Evolutionary conservation across 2,329 filamentous ascomycete species (phyloP).

Genomic region (Gremmenia infestans): DNA sequence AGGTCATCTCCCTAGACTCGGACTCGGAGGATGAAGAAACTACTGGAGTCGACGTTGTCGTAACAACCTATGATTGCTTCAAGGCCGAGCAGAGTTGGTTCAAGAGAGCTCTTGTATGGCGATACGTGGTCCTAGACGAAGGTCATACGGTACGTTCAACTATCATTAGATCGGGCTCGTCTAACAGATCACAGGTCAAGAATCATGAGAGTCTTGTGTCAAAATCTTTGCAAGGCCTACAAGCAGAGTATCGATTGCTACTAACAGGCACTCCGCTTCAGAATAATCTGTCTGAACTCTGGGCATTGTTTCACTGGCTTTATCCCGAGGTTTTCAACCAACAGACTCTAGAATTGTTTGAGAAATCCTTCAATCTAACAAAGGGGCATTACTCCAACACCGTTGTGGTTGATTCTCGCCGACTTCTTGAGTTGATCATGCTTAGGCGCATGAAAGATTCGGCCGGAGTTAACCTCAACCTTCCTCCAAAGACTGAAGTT

Average conservation of each 20-base stretch:
- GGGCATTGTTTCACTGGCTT: constrained; percentile 53
- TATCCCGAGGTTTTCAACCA: constrained; percentile 52
- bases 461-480: constrained; percentile 46
- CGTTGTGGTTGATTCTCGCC: constrained; percentile 48
- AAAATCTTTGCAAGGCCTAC: constrained; percentile 30
- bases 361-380: constrained; percentile 50
- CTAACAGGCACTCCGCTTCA: constrained; percentile 49
- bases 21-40: constrained; percentile 28
- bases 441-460: constrained; percentile 53
- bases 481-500: constrained; percentile 53
- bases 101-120: constrained; percentile 45
- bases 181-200: constrained; percentile 26
- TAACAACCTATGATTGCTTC: constrained; percentile 48
- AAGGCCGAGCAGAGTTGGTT: constrained; percentile 43
- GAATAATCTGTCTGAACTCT: constrained; percentile 53
- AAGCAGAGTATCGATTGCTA: constrained; percentile 33
- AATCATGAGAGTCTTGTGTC: constrained; percentile 36
- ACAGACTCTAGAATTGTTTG: constrained; percentile 46
- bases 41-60: constrained; percentile 37
- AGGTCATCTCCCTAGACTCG: constrained; percentile 21
- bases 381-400: constrained; percentile 47
- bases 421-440: constrained; percentile 53
- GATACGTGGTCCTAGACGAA: constrained; percentile 49
- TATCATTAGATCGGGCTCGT: background rate
- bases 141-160: constrained; percentile 42